These are phyloP conservation scores for Gossypium davidsonii DNA, from an alignment of 441 rosid species.

Conservation along the genomic window DNA sequence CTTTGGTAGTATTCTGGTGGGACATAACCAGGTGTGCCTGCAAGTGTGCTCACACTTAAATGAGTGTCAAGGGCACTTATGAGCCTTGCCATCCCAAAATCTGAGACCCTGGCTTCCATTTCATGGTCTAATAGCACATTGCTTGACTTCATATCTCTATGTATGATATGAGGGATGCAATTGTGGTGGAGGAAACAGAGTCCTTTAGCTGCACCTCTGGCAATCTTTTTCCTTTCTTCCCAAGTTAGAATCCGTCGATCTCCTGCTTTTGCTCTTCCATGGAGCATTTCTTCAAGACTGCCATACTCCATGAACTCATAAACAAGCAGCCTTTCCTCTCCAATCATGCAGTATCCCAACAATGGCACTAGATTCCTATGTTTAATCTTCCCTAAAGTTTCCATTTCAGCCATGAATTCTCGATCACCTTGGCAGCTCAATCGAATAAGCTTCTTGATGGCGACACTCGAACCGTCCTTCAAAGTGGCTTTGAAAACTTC, in stretches of 20 bases:
- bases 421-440: constrained; percentile 90
- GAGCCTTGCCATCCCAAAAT: constrained; percentile 97
- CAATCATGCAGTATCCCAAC: constrained; percentile 80
- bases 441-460: constrained; percentile 84
- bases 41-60: constrained; percentile 87
- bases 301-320: constrained; percentile 89
- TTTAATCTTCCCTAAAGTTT: constrained; percentile 87
- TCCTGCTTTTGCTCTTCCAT: constrained; percentile 57
- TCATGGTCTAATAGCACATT: constrained; percentile 78
- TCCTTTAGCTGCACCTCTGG: constrained; percentile 90
- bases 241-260: constrained; percentile 56
- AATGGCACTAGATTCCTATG: constrained; percentile 89
- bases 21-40: constrained; percentile 94
- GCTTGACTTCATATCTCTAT: constrained; percentile 94
- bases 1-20: constrained; percentile 97
- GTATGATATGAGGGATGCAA: constrained; percentile 95
- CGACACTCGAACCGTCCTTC: constrained; percentile 89
- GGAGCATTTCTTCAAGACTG: constrained; percentile 88
- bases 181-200: constrained; percentile 91
- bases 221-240: constrained; percentile 85
- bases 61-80: constrained; percentile 94
- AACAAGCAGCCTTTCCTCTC: constrained; percentile 87
- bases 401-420: constrained; percentile 98
- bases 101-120: constrained; percentile 89
- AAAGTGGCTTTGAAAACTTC: constrained; percentile 89